A percentile compares a stretch with the other conserved stretches of the same genome.
phyloP scores from a whole-genome alignment of 352 stramenopile genomes.

The Hyaloperonospora arabidopsidis region DNA sequence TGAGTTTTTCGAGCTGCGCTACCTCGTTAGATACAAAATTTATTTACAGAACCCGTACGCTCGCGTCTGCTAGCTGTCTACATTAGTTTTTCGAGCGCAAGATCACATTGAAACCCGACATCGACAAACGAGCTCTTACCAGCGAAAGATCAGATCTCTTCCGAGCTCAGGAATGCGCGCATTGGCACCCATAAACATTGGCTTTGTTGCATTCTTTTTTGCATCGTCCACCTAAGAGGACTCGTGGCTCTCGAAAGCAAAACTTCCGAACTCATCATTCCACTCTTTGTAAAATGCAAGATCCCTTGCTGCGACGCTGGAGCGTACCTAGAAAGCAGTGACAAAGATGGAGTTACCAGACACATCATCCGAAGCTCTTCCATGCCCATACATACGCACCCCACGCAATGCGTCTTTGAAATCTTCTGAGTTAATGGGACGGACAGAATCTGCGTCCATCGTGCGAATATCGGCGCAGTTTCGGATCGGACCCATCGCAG shows the following conservation, averaged over 20 bases:
- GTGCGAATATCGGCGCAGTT: constrained; percentile 75
- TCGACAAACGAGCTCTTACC: neutral
- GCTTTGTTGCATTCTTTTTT: constrained; percentile 4
- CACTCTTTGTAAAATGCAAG: constrained; percentile 89
- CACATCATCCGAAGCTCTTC: neutral
- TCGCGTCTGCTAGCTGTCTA: constrained; percentile 10
- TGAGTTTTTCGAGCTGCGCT: constrained; percentile 3
- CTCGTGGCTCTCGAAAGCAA: constrained; percentile 69
- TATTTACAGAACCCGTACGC: constrained; percentile 34
- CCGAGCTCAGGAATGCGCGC: constrained; percentile 11
- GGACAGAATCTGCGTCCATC: constrained; percentile 87
- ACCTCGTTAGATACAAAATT: constrained; percentile 15
- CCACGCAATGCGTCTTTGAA: constrained; percentile 90
- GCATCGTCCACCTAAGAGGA: constrained; percentile 13
- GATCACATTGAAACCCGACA: constrained; percentile 13
- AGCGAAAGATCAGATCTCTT: constrained; percentile 8
- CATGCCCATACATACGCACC: constrained; percentile 29
- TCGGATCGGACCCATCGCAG: constrained; percentile 94
- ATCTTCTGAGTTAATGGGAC: constrained; percentile 91
- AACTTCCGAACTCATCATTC: constrained; percentile 91
- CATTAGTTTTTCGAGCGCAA: constrained; percentile 10
- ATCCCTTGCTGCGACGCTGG: constrained; percentile 92
- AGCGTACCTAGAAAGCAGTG: constrained; percentile 64
- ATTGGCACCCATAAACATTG: constrained; percentile 10
- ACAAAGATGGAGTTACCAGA: constrained; percentile 1